Base-by-base conservation (phyloP, 179 eudicot genomes). In the Silene vulgaris region DNA sequence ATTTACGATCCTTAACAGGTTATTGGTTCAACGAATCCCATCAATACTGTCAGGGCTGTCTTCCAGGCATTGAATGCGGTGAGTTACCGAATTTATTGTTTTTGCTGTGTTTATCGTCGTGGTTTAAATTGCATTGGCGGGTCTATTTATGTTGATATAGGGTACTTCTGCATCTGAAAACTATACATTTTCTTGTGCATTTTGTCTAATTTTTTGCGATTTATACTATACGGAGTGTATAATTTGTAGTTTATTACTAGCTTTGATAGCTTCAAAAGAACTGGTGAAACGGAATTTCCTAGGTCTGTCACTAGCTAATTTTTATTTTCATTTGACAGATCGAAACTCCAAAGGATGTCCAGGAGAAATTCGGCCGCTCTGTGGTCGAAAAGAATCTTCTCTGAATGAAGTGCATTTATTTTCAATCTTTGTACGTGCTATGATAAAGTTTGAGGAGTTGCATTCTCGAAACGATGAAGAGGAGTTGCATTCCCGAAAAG, bases 271-370 rank as follows among this genome's bases (percentile, higher is more conserved):
- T 56, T 4, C 60, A n/a, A 56, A 45, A 56, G 20, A 9, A 56
- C 60, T 14, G 12, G 12, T 56, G 60, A 56, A 56, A 14, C 20
- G 14, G 19, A n/a, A 56, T 56, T 56, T 56, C 19, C 60, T 56
- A 14, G 1, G 8, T 56, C 19, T 56, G 20, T 1, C 19, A 56
- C 19, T n/a, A 56, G 12, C 60, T 56, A 9, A 56, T 56, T 37
- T 75, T 74, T 74, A 48, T 60, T 13, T 30, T 23, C 35, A n/a
- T 30, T 78, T 74, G 62, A 61, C 89, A 95, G 99, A 84, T 95
- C 71, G 97, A 95, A 85, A 92, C 93, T 71, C 97, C 97, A 43
- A 92, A 90, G 85, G 99, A 92, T 69, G 90, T 95, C 74, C 93
- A 95, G 77, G 89, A 92, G 88, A 95, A 95, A 84, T 92, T 95